These are phyloP conservation scores for Penicilliopsis zonata DNA, from an alignment of 495 filamentous ascomycete species.

Conservation along the genomic window DNA sequence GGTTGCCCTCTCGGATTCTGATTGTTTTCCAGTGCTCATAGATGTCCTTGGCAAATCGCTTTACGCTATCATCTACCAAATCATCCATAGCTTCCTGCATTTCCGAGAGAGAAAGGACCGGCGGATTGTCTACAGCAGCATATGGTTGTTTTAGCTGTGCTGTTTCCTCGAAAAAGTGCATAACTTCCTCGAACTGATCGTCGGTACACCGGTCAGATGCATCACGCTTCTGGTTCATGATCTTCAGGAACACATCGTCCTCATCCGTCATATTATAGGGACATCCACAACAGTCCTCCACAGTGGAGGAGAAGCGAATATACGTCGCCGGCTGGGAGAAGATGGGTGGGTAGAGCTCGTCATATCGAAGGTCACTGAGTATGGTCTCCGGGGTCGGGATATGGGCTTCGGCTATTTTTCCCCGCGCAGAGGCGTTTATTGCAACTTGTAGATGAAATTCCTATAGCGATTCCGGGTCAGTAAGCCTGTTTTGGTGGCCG, in stretches of 20 bases:
- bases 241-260: constrained; percentile 73
- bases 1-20: constrained; percentile 53
- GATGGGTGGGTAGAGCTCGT: constrained; percentile 64
- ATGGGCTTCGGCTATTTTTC: constrained; percentile 58
- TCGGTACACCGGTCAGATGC: constrained; percentile 59
- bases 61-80: constrained; percentile 49
- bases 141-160: constrained; percentile 71
- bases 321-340: constrained; percentile 83
- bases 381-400: constrained; percentile 84
- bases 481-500: constrained; percentile 8
- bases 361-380: constrained; percentile 66
- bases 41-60: constrained; percentile 68
- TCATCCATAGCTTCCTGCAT: constrained; percentile 71
- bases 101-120: constrained; percentile 66
- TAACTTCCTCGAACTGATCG: constrained; percentile 83
- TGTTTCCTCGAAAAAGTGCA: constrained; percentile 90
- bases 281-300: constrained; percentile 81
- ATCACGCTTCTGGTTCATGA: constrained; percentile 65
- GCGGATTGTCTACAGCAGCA: constrained; percentile 73
- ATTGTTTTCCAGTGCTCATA: constrained; percentile 84
- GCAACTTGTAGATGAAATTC: constrained; percentile 97
- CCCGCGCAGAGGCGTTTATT: constrained; percentile 65
- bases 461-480: constrained; percentile 35
- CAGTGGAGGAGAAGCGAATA: constrained; percentile 95
- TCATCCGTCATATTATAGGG: constrained; percentile 89